Evolutionary conservation across 352 stramenopile genomes (phyloP).

Genomic region (Phytophthora constricta): DNA sequence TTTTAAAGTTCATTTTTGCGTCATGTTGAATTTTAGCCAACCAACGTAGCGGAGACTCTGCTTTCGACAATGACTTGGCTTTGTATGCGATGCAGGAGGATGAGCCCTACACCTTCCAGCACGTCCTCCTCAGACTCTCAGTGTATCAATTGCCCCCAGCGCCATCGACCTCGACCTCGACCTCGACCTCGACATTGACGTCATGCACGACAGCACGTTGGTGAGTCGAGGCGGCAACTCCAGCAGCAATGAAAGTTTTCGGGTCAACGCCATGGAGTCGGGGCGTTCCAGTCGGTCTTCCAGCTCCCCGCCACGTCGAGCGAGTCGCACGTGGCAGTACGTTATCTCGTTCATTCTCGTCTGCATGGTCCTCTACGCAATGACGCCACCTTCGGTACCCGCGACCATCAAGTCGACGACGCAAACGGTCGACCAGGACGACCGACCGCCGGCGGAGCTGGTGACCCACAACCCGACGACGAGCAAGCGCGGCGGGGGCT

Average conservation of each 20-base stretch:
- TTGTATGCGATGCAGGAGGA: no score
- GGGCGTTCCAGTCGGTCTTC: conserved; percentile 3
- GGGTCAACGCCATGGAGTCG: conserved; percentile 19
- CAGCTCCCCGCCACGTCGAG: conserved; percentile 1
- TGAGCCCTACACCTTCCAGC: background rate
- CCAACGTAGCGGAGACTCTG: no score
- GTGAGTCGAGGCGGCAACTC: conserved; percentile 17
- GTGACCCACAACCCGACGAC: conserved; percentile 17
- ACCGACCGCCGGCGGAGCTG: conserved; percentile 6
- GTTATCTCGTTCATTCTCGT: conserved; percentile 15
- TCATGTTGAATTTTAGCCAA: no score
- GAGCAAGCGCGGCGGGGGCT: conserved; percentile 17
- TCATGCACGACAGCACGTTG: conserved; percentile 28
- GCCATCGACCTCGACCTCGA: no score
- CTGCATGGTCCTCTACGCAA: conserved; percentile 23
- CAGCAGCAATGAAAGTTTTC: conserved; percentile 4
- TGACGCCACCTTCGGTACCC: conserved; percentile 17
- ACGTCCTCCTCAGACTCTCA: background rate
- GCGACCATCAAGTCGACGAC: background rate
- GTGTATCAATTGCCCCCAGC: conserved; percentile 2
- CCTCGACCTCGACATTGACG: background rate
- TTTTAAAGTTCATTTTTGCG: no score
- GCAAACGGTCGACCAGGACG: background rate
- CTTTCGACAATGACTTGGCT: no score
- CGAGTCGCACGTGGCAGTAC: conserved; percentile 28